phyloP scores from a whole-genome alignment of 306 rosid species.

The Gillenia trifoliata region DNA sequence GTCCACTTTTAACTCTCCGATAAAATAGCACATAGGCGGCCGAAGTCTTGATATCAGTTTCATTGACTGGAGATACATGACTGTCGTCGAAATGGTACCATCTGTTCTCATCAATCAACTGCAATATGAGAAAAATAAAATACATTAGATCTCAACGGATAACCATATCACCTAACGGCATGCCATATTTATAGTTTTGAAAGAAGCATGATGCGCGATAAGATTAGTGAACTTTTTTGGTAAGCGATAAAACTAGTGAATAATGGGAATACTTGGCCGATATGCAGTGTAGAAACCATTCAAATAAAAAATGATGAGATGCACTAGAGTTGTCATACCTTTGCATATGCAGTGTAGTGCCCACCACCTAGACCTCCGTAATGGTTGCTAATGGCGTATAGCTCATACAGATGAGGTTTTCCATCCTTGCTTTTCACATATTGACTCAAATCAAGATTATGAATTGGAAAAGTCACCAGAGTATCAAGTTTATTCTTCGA shows the following conservation, averaged over 20 bases:
- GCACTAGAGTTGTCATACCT: conserved; percentile 40
- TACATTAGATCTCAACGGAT: background rate
- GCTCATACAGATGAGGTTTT: conserved; percentile 55
- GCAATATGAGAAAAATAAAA: conserved; percentile 22
- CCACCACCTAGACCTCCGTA: conserved; percentile 98
- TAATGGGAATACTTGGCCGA: background rate
- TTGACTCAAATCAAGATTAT: conserved; percentile 82
- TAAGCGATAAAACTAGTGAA: background rate
- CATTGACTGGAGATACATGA: conserved; percentile 62
- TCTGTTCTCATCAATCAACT: conserved; percentile 84
- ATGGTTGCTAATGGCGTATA: conserved; percentile 96
- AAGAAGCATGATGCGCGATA: too few relatives aligned
- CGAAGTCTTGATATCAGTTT: conserved; percentile 74
- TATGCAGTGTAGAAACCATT: background rate
- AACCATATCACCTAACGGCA: background rate
- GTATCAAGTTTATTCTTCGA: conserved; percentile 91
- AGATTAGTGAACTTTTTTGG: too few relatives aligned
- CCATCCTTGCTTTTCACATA: conserved; percentile 83
- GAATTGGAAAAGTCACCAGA: conserved; percentile 90
- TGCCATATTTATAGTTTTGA: background rate
- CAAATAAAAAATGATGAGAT: background rate
- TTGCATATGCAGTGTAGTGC: conserved; percentile 92
- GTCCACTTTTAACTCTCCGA: conserved; percentile 53
- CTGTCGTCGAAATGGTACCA: conserved; percentile 98
- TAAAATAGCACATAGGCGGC: conserved; percentile 93